phyloP scores from a whole-genome alignment of 257 asterid species.

The Solanum microdontum region DNA sequence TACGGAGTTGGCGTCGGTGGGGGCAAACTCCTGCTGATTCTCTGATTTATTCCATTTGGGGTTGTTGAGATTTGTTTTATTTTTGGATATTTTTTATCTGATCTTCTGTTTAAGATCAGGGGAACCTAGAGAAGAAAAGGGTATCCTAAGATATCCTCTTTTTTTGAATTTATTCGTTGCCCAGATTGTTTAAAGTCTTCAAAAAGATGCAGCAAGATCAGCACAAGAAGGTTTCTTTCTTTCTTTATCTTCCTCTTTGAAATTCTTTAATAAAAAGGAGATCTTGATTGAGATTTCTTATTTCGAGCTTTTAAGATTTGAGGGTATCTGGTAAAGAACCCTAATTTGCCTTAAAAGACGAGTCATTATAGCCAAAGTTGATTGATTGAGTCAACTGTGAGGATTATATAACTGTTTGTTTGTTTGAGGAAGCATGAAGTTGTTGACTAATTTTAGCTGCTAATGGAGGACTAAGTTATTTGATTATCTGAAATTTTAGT shows the following conservation, averaged over 20 bases:
- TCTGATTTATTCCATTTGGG: background rate
- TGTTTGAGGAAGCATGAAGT: background rate
- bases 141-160: background rate
- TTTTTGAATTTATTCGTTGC: background rate
- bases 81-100: background rate
- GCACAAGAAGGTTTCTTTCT: constrained; percentile 46
- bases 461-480: background rate
- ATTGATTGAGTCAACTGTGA: background rate
- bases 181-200: background rate
- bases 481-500: background rate
- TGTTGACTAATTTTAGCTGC: background rate
- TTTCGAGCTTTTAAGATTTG: background rate
- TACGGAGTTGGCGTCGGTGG: background rate
- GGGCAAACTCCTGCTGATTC: background rate
- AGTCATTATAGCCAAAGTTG: background rate
- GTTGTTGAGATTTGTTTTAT: background rate
- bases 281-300: background rate
- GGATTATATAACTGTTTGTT: background rate
- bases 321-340: background rate
- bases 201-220: constrained; percentile 45
- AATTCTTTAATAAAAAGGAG: background rate
- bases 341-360: background rate
- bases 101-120: background rate
- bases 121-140: background rate
- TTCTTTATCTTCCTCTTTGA: background rate